A percentile compares a stretch with the other conserved stretches of the same genome.
These are phyloP conservation scores for Lichina pygmaea DNA, from an alignment of 495 filamentous ascomycete species.

Conservation along the genomic window DNA sequence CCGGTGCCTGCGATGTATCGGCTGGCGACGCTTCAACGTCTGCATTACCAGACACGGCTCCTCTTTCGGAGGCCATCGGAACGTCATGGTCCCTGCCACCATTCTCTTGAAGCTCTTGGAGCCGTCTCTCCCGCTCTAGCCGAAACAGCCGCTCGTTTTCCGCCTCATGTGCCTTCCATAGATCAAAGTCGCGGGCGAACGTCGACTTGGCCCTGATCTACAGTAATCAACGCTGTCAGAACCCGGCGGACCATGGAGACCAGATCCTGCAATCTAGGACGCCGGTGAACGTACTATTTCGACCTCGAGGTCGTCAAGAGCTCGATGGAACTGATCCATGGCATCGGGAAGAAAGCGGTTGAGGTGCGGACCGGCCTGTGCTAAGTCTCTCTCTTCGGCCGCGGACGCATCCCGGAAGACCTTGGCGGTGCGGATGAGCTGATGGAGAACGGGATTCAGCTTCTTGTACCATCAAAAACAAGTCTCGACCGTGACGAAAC, in stretches of 20 bases:
- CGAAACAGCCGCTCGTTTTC: neutral
- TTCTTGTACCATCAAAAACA: neutral
- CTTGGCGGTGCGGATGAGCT: conserved; percentile 2
- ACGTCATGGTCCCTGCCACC: neutral
- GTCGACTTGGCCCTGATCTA: conserved; percentile 2
- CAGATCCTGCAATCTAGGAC: neutral
- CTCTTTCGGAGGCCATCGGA: neutral
- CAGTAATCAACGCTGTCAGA: neutral
- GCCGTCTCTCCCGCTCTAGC: conserved; percentile 1
- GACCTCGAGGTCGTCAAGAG: conserved; percentile 3
- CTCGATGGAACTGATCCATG: conserved; percentile 1
- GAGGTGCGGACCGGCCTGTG: neutral
- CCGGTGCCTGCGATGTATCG: too few relatives aligned
- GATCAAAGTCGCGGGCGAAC: conserved; percentile 1
- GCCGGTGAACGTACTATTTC: conserved; percentile 1
- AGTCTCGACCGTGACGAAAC: neutral
- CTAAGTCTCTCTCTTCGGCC: neutral
- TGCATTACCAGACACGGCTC: neutral
- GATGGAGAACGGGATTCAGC: neutral
- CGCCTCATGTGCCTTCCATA: neutral
- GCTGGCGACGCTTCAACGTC: neutral
- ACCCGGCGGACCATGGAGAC: neutral
- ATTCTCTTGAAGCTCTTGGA: neutral
- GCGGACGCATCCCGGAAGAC: conserved; percentile 2
- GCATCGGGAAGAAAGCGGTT: neutral